Base-by-base conservation (phyloP, 1,284 basidiomycete species). In the Ceratobasidium papillatum region DNA sequence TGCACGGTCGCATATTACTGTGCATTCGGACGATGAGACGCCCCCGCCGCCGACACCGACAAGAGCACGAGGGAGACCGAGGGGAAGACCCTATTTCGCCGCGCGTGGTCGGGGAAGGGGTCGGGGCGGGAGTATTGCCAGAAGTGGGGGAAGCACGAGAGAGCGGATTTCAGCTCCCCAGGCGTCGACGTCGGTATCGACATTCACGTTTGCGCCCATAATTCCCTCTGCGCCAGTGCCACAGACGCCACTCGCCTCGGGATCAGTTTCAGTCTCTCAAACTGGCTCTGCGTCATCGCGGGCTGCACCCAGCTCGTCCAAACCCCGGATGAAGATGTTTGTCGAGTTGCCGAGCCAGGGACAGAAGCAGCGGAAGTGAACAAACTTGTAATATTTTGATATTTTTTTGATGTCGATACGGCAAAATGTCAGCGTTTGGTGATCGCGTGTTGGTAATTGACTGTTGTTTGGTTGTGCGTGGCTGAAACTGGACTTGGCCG, bases 391-490 rank as follows among this genome's bases (percentile, higher is more conserved):
- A 47, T 47, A 11, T 47, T 47, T 17, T 47, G 45, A 11, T 4
- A 9, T 47, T 47, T 47, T 47, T 9, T 11, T 47, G 8, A 7
- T 47, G 19, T 47, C 7, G 8, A 5, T 12, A 22, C 9, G 25
- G 49, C 49, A n/a, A 52, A 52, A 52, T 52, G n/a, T 32, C 30
- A 22, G 25, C 14, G 12, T 34, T 58, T 58, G 32, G 11, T 34
- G 17, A 61, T 22, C 45, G 9, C 7, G 19, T 47, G 45, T 38
- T 61, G 8, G 11, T 38, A 56, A 32, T 36, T 51, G 65, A 34
- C 47, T 54, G 51, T 25, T 68, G 65, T 68, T 68, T 68, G 65
- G 30, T 54, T 7, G 27, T 51, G 66, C 30, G 66, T 71, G 66
- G 66, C 66, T 59, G 66, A 71, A 71, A 71, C 66, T 38, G 51